phyloP scores from a whole-genome alignment of 1,139 yeast genomes.

The Debaryomyces coudertii region DNA sequence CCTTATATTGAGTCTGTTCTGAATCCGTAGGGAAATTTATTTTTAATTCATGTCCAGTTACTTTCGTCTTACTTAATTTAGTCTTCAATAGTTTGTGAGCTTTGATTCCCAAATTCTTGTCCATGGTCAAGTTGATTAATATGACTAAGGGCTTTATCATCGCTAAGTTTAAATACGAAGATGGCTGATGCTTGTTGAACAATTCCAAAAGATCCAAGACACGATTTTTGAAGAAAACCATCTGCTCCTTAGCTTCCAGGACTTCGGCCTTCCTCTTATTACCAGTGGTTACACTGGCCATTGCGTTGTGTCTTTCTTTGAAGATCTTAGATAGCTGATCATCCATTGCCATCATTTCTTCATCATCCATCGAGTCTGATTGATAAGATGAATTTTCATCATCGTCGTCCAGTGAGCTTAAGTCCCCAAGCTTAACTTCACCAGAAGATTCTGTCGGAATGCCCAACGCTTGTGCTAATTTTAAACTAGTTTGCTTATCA shows the following conservation, averaged over 20 bases:
- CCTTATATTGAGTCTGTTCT: slow-evolving; percentile 20
- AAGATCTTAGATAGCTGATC: slow-evolving; percentile 82
- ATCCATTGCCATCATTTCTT: slow-evolving; percentile 95
- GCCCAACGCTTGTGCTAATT: slow-evolving; percentile 79
- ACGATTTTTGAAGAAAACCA: slow-evolving; percentile 77
- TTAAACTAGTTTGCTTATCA: slow-evolving; percentile 70
- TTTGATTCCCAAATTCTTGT: slow-evolving; percentile 69
- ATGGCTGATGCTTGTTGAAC: slow-evolving; percentile 52
- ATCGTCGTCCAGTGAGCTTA: slow-evolving; percentile 42
- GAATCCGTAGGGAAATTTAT: slow-evolving; percentile 22
- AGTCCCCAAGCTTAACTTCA: slow-evolving; percentile 48
- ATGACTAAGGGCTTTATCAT: slow-evolving; percentile 63
- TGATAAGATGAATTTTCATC: slow-evolving; percentile 49
- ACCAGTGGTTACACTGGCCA: slow-evolving; percentile 55
- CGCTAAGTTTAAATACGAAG: slow-evolving; percentile 43
- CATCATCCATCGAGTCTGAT: slow-evolving; percentile 92
- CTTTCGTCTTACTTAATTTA: slow-evolving; percentile 59
- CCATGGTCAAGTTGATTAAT: slow-evolving; percentile 67
- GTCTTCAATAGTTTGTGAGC: slow-evolving; percentile 72
- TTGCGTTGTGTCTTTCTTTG: slow-evolving; percentile 72
- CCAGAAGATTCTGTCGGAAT: slow-evolving; percentile 56
- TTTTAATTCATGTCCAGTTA: slow-evolving; percentile 25
- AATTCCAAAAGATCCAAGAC: slow-evolving; percentile 75
- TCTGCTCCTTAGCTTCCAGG: slow-evolving; percentile 74
- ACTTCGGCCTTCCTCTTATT: slow-evolving; percentile 72